A percentile compares a stretch with the other conserved stretches of the same genome.
Conservation (phyloP, 192 early-diverging fungal genomes). For the Backusella psychrophila region DNA sequence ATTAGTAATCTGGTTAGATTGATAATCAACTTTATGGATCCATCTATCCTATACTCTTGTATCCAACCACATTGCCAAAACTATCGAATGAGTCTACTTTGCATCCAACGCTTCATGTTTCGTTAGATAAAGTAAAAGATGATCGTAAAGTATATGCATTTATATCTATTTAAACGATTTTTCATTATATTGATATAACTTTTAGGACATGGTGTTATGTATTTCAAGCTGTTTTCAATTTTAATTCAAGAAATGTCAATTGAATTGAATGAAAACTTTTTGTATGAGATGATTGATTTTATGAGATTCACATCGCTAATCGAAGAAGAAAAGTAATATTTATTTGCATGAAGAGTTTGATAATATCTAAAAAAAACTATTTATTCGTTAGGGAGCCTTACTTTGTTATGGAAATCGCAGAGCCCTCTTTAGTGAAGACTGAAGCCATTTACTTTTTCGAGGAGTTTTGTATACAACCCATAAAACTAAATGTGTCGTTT, state of each 20-base stretch:
- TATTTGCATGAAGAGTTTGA: no score
- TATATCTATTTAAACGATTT: neutral
- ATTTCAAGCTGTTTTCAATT: constrained; percentile 78
- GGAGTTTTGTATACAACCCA: constrained; percentile 79
- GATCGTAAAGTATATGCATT: constrained; percentile 31
- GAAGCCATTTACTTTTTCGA: constrained; percentile 79
- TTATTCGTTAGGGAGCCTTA: neutral
- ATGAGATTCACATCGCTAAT: constrained; percentile 58
- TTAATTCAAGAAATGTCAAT: constrained; percentile 82
- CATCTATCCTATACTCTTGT: constrained; percentile 76
- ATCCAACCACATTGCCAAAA: constrained; percentile 76
- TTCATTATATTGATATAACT: no score
- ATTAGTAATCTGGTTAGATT: constrained; percentile 43
- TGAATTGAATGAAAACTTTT: constrained; percentile 83
- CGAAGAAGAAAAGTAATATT: no score
- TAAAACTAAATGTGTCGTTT: constrained; percentile 87
- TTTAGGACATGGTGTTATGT: constrained; percentile 78
- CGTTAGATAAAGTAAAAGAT: constrained; percentile 77
- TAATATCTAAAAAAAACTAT: no score
- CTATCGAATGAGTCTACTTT: constrained; percentile 37
- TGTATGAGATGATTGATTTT: constrained; percentile 73
- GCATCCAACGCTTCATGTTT: constrained; percentile 54
- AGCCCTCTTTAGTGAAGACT: constrained; percentile 52
- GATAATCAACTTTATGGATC: constrained; percentile 84
- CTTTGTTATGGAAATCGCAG: constrained; percentile 16